phyloP scores from a whole-genome alignment of 75 land plant species.

The Ceratopteris richardii region DNA sequence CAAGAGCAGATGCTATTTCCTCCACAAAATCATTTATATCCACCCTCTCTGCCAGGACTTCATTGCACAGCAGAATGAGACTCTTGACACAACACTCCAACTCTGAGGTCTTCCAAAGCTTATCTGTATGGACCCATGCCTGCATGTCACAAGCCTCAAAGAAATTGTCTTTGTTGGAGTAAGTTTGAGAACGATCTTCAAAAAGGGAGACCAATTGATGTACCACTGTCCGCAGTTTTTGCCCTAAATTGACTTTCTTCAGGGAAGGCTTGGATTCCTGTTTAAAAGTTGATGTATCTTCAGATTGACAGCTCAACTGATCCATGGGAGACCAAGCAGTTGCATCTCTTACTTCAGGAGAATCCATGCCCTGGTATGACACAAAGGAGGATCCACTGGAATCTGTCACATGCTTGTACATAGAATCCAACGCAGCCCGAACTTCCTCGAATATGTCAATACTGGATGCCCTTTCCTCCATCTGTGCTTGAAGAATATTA shows the following conservation, averaged over 20 bases:
- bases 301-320: conserved; percentile 1
- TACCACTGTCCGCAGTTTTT: conserved; percentile 35
- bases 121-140: conserved; percentile 22
- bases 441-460: conserved; percentile 33
- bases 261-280: no score
- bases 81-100: conserved; percentile 30
- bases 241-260: no score
- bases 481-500: conserved; percentile 30
- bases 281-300: no score
- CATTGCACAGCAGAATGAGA: conserved; percentile 42
- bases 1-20: conserved; percentile 41
- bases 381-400: no score
- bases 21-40: conserved; percentile 35
- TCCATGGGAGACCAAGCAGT: neutral
- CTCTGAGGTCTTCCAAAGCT: conserved; percentile 51
- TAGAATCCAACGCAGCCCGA: no score
- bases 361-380: no score
- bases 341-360: conserved; percentile 11
- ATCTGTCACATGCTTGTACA: no score
- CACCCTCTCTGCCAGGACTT: conserved; percentile 41
- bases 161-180: conserved; percentile 11
- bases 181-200: conserved; percentile 45
- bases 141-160: conserved; percentile 19
- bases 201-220: conserved; percentile 52
- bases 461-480: conserved; percentile 22